Conservation (phyloP, 768 basidiomycete genomes). For the Tephrocybe sp. region DNA sequence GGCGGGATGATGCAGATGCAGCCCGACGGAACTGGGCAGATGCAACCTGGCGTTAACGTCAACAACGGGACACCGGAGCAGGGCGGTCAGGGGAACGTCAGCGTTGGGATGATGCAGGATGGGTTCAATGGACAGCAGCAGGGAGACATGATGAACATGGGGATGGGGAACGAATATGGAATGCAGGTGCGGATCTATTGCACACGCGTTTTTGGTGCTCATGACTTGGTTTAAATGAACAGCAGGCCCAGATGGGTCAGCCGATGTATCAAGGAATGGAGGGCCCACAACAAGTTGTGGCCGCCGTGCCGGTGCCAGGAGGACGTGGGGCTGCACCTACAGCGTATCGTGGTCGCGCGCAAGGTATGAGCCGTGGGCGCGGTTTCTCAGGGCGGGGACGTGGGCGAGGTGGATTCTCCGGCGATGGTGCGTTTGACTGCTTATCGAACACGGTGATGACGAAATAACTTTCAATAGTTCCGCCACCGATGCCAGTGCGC, state of each 20-base stretch:
- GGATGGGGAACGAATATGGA: constrained; percentile 61
- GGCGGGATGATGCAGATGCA: constrained; percentile 59
- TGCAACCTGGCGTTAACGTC: constrained; percentile 32
- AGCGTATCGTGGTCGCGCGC: constrained; percentile 29
- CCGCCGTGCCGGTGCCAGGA: constrained; percentile 44
- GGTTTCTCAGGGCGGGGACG: constrained; percentile 42
- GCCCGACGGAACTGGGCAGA: constrained; percentile 33
- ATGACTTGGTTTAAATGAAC: constrained; percentile 34
- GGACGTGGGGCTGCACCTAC: constrained; percentile 35
- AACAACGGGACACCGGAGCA: constrained; percentile 43
- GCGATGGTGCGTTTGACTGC: constrained; percentile 27
- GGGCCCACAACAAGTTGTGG: constrained; percentile 35
- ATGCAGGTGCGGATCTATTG: constrained; percentile 84
- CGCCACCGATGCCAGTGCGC: constrained; percentile 59
- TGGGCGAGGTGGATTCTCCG: constrained; percentile 42
- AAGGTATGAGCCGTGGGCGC: constrained; percentile 41
- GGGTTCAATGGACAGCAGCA: constrained; percentile 45
- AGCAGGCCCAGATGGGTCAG: constrained; percentile 59
- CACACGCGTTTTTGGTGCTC: constrained; percentile 10
- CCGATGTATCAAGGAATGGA: constrained; percentile 73
- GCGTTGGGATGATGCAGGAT: constrained; percentile 49
- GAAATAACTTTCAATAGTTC: constrained; percentile 20
- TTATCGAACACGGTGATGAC: not conserved
- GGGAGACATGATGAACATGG: constrained; percentile 67
- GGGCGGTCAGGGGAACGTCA: constrained; percentile 30